Percentiles rank a stretch among this genome's conserved stretches.
phyloP scores from a whole-genome alignment of 345 rosid species.

The Sonneratia caseolaris region DNA sequence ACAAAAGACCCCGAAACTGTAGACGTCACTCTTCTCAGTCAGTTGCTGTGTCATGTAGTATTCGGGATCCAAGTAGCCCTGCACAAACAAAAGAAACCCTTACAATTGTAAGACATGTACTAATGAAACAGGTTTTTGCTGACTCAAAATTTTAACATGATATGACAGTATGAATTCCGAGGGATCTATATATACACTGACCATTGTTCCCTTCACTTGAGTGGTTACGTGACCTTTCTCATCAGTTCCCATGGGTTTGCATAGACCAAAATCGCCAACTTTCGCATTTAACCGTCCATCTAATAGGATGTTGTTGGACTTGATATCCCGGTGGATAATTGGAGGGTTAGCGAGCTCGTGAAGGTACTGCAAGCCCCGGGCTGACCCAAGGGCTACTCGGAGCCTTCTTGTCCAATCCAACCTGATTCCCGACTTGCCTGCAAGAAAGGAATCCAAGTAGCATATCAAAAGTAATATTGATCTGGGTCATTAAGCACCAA shows the following conservation, averaged over 20 bases:
- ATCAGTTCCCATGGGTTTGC: slow-evolving; percentile 49
- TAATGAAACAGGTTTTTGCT: not conserved
- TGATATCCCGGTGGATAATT: slow-evolving; percentile 86
- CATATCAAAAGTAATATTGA: not conserved
- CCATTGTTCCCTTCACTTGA: slow-evolving; percentile 98
- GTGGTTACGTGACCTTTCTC: slow-evolving; percentile 71
- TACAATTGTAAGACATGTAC: not conserved
- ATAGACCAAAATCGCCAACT: slow-evolving; percentile 91
- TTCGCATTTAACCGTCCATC: slow-evolving; percentile 75
- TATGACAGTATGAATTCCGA: no score
- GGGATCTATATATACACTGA: slow-evolving; percentile 16
- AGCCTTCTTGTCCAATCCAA: slow-evolving; percentile 79
- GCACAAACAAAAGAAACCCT: slow-evolving; percentile 2
- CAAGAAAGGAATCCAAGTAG: not conserved
- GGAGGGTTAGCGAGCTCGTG: slow-evolving; percentile 97
- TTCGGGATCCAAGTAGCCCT: slow-evolving; percentile 95
- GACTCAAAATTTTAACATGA: not conserved
- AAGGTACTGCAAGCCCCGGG: slow-evolving; percentile 74
- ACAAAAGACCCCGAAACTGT: slow-evolving; percentile 82
- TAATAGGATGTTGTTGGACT: slow-evolving; percentile 69
- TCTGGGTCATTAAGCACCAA: not conserved
- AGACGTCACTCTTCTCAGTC: slow-evolving; percentile 92
- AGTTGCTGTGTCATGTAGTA: slow-evolving; percentile 83
- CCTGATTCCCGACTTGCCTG: slow-evolving; percentile 74
- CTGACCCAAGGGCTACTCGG: slow-evolving; percentile 66